A percentile compares a stretch with the other conserved stretches of the same genome.
Conservation (phyloP, 768 basidiomycete genomes). For the Galerina marginata region DNA sequence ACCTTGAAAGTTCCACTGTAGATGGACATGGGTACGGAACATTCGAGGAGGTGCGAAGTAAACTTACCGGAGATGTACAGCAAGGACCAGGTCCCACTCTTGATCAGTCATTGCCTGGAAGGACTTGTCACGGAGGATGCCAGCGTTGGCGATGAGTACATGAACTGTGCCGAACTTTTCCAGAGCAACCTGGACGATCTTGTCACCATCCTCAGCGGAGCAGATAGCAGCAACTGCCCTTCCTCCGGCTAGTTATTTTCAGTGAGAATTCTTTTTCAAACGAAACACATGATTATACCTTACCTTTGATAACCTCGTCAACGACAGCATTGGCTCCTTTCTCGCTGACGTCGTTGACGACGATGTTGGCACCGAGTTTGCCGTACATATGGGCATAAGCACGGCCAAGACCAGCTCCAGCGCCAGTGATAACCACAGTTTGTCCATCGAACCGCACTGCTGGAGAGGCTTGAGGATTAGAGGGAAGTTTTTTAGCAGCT, state of each 20-base stretch:
- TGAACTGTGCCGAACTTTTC: conserved; percentile 90
- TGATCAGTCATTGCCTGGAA: conserved; percentile 87
- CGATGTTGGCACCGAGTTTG: conserved; percentile 92
- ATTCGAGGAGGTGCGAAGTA: conserved; percentile 6
- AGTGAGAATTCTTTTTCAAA: neutral
- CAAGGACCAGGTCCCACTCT: conserved; percentile 94
- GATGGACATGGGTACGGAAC: conserved; percentile 8
- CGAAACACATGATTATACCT: conserved; percentile 12
- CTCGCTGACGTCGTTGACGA: conserved; percentile 93
- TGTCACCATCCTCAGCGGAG: conserved; percentile 91
- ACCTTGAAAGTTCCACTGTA: conserved; percentile 87
- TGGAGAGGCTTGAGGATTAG: conserved; percentile 73
- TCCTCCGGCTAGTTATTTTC: conserved; percentile 68
- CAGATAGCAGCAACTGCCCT: conserved; percentile 84
- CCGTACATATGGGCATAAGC: conserved; percentile 92
- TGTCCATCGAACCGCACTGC: conserved; percentile 85
- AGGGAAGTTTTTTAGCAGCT: conserved; percentile 60
- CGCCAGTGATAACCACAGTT: conserved; percentile 93
- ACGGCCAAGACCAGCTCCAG: conserved; percentile 93
- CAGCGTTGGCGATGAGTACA: conserved; percentile 90
- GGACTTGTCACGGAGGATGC: conserved; percentile 92
- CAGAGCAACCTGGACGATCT: conserved; percentile 84
- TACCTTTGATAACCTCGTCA: conserved; percentile 83
- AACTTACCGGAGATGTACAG: conserved; percentile 76
- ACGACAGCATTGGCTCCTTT: conserved; percentile 86